phyloP scores from a whole-genome alignment of 2,329 filamentous ascomycete genomes.

The Hymenoscyphus infarciens region DNA sequence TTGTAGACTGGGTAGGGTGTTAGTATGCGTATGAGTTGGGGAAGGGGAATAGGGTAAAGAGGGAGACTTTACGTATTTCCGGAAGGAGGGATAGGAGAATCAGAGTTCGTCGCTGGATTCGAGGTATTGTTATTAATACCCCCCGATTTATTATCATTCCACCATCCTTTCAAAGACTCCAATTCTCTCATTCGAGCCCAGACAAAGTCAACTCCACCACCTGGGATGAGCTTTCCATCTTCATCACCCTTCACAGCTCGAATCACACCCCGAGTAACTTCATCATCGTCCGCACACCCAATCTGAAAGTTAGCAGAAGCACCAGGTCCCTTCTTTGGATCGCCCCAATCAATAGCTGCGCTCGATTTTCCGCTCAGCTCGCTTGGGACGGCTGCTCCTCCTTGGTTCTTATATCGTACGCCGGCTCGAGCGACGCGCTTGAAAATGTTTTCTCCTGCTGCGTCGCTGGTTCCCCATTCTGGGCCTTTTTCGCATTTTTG shows the following conservation, averaged over 20 bases:
- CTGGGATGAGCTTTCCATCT: constrained; percentile 54
- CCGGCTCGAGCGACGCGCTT: constrained; percentile 68
- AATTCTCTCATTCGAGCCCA: constrained; percentile 65
- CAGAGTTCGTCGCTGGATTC: constrained; percentile 3
- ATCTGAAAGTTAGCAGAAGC: constrained; percentile 54
- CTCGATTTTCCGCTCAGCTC: constrained; percentile 54
- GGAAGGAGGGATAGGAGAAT: constrained; percentile 6
- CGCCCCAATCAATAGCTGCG: constrained; percentile 86
- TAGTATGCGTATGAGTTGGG: not conserved
- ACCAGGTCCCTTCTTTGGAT: constrained; percentile 60
- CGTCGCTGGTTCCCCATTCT: constrained; percentile 76
- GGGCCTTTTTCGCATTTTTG: constrained; percentile 94
- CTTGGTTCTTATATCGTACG: constrained; percentile 59
- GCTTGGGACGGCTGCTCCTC: constrained; percentile 55
- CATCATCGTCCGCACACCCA: constrained; percentile 56
- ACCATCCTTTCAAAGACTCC: constrained; percentile 64
- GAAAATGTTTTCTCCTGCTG: constrained; percentile 84
- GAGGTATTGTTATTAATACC: constrained; percentile 4
- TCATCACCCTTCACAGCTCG: constrained; percentile 57
- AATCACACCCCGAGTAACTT: constrained; percentile 52
- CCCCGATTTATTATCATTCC: constrained; percentile 51
- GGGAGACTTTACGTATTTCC: not conserved
- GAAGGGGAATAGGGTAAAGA: not conserved
- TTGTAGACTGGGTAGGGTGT: constrained; percentile 9
- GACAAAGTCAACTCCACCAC: constrained; percentile 62